Evolutionary conservation across 495 filamentous ascomycete genomes (phyloP), one percentile per base, ranked within the genome.

Genomic region (Aspergillus sclerotiicarbonarius): DNA sequence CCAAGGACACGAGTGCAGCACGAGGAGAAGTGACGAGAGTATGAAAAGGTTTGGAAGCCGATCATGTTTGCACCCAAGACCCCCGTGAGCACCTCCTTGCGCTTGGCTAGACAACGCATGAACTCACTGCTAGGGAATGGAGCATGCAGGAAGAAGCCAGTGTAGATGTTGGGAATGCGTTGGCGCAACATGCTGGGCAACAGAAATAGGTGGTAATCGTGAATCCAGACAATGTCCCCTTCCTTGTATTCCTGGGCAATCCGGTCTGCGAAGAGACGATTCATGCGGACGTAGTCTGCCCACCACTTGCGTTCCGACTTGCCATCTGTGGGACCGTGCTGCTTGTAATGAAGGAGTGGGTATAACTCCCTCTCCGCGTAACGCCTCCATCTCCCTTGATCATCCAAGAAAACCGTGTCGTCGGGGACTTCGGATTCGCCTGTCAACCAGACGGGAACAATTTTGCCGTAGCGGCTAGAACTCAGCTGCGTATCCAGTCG

Each of bases 41-140:
- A 96, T 64, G 91, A 92, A 72, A 88, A 91, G 4, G 91, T 92
- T 71, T 97, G 92, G 76, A 97, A 96, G 0, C 89, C 91, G 58
- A 97, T 80, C 80, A 96, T 86, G 67, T 96, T 96, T 39, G 92
- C 84, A 12, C 91, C 90, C 20, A 97, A 79, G 51, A 96, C 85
- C 29, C 92, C 92, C 60, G 91, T 89, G 9, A 97, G 77, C 1
- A 97, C 80, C 65, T 95, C 90, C 70, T 95, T 96, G 55, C 92
- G 78, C 60, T 89, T 84, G 10, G 90, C 88, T 41, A 96, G 80
- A 67, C 92, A 95, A 8, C 90, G 83, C 57, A 95, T 83, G 69
- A 93, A 96, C 67, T 97, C 92, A 75, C 90, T 93, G 73, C 91
- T 95, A 31, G 92, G 92, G 71, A 96, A 96, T 1, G 92, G 92